Base-by-base conservation (phyloP, 306 rosid genomes). In the Biancaea sappan region DNA sequence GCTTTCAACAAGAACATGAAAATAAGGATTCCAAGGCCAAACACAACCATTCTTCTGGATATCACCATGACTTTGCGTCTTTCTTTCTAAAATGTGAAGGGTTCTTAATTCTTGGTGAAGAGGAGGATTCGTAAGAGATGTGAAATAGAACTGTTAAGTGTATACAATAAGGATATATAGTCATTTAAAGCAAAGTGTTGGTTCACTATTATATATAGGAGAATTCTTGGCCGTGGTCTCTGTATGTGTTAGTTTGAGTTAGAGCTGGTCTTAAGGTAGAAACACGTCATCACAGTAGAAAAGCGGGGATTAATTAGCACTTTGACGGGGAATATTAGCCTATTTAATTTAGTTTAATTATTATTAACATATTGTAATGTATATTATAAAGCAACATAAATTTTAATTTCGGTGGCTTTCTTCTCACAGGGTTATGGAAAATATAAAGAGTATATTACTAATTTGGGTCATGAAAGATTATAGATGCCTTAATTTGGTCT, bases 1-100 rank as follows among this genome's bases (percentile, higher is more conserved):
- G 46, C 10, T 69, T 75, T 35, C 54, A 68, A 38, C 19, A 78
- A 62, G 67, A 69, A 80, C 38, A 68, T 37, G 57, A 70, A 60
- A 2, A 80, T n/a, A 24, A 84, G 13, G 12, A 68, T 44, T 73
- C 71, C 87, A 56, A 84, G 21, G 38, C 80, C 48, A 62, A 76
- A 47, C 52, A 84, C 75, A 22, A 77, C 19, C 67, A 69, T 37
- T 22, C 40, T 32, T 56, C 66, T 76, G 12, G 66, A 44, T 48
- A 19, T 73, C 0, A 69, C 77, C 77, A 80, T 83, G 6, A 1
- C 28, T 14, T 51, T 52, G n/a, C n/a, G 7, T 53, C 24, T 12
- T 25, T 1, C 32, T 52, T 53, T 53, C 52, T 16, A 43, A 47
- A 47, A 3, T 44, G 0, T 67, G 14, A 19, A 50, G 7, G 25